Evolutionary conservation across 441 rosid species (phyloP), one percentile per base, ranked within the genome.

Genomic region (Pelargonium citronellum): DNA sequence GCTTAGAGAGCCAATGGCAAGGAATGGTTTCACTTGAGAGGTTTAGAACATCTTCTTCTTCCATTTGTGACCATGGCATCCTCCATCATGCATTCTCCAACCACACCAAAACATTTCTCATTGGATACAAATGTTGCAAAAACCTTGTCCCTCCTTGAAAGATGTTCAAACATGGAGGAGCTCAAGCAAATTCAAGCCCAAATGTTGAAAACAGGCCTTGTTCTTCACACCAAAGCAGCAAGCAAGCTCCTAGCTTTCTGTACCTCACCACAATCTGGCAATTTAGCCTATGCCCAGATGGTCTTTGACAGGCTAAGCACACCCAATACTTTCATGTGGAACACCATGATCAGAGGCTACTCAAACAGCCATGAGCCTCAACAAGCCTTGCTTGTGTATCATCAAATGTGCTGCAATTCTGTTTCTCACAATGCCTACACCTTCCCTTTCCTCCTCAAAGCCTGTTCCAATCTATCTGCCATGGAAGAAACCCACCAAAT

Each of bases 301-400:
- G 65, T 85, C 71, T 82, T 82, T 46, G 79, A 71, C 39, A 57
- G 70, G 71, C 71, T 85, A 61, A 81, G 81, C 60, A 20, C 71
- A 0, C 84, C 82, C 12, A 83, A 83, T 64, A 68, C 77, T 13
- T 80, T 85, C 71, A 61, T 83, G 63, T 83, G 80, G 47, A 85
- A 83, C 57, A 74, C 74, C 22, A 15, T 82, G 46, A 67, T 83
- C 44, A 79, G 66, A 60, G 83, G 79, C 9, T 71, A 77, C 71
- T 51, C 74, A 67, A 77, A 72, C 41, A 19, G 51, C 64, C 71
- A 62, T 0, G 69, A 61, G 27, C 77, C 78, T 49, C 4, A 47
- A 22, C 46, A 60, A 17, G 79, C 74, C 79, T 27, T 80, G 67
- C 49, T 79, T 71, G 7, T 85, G 15, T 83, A 85, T 75, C 64